Evolutionary conservation across 768 basidiomycete genomes (phyloP).

Genomic region (Russula emetica): DNA sequence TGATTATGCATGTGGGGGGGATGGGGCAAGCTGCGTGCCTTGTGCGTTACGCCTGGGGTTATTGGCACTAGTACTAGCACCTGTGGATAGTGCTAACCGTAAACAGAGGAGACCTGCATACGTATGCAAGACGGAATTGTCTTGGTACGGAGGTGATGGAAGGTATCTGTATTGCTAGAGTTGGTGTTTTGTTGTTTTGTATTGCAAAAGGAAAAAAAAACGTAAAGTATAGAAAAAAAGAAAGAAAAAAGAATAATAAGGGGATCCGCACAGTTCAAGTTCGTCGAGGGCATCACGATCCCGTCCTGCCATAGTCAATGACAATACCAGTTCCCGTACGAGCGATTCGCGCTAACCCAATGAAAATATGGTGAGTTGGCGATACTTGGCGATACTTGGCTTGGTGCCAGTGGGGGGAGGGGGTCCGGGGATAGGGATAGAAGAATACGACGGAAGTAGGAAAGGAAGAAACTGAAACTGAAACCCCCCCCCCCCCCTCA

Average conservation of each 20-base stretch:
- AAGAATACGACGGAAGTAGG: no score
- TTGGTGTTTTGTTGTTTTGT: background rate
- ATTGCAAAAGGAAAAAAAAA: no score
- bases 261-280: constrained; percentile 61
- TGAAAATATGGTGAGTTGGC: background rate
- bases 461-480: background rate
- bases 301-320: constrained; percentile 53
- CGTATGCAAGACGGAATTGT: constrained; percentile 71
- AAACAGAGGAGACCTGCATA: constrained; percentile 78
- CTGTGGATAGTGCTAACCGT: constrained; percentile 49
- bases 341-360: constrained; percentile 60
- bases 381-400: no score
- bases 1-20: background rate
- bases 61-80: no score
- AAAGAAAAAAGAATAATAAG: no score
- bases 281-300: constrained; percentile 77
- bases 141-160: constrained; percentile 82
- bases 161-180: constrained; percentile 54
- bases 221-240: no score
- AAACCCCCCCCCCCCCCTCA: no score
- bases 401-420: no score
- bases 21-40: constrained; percentile 13
- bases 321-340: constrained; percentile 68
- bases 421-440: no score
- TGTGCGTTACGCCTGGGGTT: background rate